Evolutionary conservation across 306 rosid species (phyloP).

Genomic region (Begonia masoniana): DNA sequence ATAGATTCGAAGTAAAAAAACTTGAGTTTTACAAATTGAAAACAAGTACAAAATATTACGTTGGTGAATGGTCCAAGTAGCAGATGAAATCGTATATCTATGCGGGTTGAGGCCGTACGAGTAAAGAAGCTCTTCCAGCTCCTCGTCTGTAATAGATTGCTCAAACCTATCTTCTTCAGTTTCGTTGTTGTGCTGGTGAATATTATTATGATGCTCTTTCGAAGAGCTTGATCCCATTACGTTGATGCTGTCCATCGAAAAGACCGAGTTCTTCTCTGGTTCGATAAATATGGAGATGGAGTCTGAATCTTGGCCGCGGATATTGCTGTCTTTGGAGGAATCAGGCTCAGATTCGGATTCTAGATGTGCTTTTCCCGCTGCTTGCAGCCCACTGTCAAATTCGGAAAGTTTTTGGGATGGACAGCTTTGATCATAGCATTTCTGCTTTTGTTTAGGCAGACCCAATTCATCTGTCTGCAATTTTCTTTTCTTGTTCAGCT

Average conservation of each 20-base stretch:
- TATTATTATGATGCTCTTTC: neutral
- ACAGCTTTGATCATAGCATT: constrained; percentile 26
- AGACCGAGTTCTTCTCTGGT: neutral
- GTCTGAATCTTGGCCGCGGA: constrained; percentile 27
- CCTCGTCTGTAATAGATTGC: constrained; percentile 25
- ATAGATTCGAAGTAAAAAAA: too few species aligned
- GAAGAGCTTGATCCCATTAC: too few species aligned
- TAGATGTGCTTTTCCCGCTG: constrained; percentile 11
- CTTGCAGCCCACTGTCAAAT: constrained; percentile 16
- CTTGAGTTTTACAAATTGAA: too few species aligned
- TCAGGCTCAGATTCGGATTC: constrained; percentile 23
- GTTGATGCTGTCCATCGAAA: too few species aligned
- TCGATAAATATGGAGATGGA: constrained; percentile 11
- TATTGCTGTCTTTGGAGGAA: constrained; percentile 47
- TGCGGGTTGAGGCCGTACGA: constrained; percentile 33
- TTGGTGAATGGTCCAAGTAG: too few species aligned
- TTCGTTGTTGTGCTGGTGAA: neutral
- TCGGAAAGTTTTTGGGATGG: constrained; percentile 19
- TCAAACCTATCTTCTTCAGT: constrained; percentile 6
- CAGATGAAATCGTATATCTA: constrained; percentile 42
- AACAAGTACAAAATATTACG: too few species aligned
- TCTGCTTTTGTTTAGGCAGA: constrained; percentile 46
- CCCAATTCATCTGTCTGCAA: constrained; percentile 38
- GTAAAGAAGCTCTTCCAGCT: constrained; percentile 34
- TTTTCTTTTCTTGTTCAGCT: constrained; percentile 59